Percentiles rank a stretch among this genome's conserved stretches.
Conservation (phyloP, 2,329 filamentous ascomycete genomes). For the Curvularia verruculosa region DNA sequence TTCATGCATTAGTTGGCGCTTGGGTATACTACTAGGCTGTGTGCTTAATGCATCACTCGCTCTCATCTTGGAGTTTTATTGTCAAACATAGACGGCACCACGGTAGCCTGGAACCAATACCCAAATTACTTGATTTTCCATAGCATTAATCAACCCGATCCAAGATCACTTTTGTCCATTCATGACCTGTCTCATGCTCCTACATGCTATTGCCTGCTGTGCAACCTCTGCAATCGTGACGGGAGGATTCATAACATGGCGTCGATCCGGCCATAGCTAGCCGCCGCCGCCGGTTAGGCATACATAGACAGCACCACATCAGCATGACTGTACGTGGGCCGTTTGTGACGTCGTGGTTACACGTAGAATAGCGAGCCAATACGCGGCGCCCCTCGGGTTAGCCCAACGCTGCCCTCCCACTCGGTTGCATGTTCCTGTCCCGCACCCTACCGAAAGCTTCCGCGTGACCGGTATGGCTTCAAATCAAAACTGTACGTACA, state of each 20-base stretch:
- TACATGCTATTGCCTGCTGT: slow-evolving; percentile 8
- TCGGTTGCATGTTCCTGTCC: slow-evolving; percentile 15
- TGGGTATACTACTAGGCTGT: slow-evolving; percentile 23
- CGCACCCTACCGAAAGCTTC: slow-evolving; percentile 20
- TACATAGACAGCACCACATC: slow-evolving; percentile 1
- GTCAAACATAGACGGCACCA: slow-evolving; percentile 21
- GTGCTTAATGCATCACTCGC: slow-evolving; percentile 26
- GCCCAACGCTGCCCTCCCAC: slow-evolving; percentile 2
- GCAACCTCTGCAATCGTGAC: slow-evolving; percentile 1
- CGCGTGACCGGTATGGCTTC: slow-evolving; percentile 23
- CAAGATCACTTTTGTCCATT: slow-evolving; percentile 18
- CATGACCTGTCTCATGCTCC: not conserved
- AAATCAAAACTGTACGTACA: slow-evolving; percentile 8
- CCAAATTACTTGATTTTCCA: slow-evolving; percentile 22
- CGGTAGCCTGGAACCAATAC: slow-evolving; percentile 31
- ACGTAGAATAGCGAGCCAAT: slow-evolving; percentile 11
- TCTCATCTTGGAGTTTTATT: slow-evolving; percentile 24
- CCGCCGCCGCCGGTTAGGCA: slow-evolving; percentile 14
- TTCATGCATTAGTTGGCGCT: slow-evolving; percentile 44
- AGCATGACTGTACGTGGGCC: slow-evolving; percentile 11
- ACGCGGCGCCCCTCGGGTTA: slow-evolving; percentile 1
- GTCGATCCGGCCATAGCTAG: too few species aligned
- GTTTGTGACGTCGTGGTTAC: slow-evolving; percentile 22
- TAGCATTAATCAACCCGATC: slow-evolving; percentile 31
- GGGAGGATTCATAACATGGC: too few species aligned